A percentile compares a stretch with the other conserved stretches of the same genome.
phyloP scores from a whole-genome alignment of 1,284 basidiomycete species.

The Papiliotrema laurentii region DNA sequence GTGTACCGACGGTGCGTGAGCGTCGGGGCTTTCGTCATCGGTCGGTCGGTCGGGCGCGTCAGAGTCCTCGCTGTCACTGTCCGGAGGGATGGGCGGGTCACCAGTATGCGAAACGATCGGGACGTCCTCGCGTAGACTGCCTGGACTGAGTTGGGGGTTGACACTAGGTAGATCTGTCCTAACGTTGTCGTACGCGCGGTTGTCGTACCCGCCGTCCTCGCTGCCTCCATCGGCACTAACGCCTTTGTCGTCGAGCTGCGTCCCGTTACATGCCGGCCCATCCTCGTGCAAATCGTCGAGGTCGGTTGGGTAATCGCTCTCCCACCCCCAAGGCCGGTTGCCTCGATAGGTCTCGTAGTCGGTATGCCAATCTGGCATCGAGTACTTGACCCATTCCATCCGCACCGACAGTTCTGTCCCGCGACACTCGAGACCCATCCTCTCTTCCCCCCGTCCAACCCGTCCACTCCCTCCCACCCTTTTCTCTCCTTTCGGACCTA shows the following conservation, averaged over 20 bases:
- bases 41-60: not conserved
- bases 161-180: too few relatives aligned
- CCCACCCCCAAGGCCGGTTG: not conserved
- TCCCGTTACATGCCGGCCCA: too few relatives aligned
- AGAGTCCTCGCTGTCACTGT: not conserved
- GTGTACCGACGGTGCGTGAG: not conserved
- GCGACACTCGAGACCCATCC: not conserved
- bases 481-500: too few relatives aligned
- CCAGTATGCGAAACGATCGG: too few relatives aligned
- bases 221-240: too few relatives aligned
- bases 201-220: too few relatives aligned
- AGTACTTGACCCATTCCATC: conserved; percentile 10
- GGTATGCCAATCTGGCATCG: conserved; percentile 7
- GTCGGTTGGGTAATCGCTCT: not conserved
- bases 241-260: too few relatives aligned
- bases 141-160: too few relatives aligned
- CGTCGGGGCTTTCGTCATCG: not conserved
- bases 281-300: too few relatives aligned
- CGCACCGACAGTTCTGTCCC: conserved; percentile 1
- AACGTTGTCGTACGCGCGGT: too few relatives aligned
- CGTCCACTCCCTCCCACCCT: not conserved
- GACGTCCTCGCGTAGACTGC: too few relatives aligned
- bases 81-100: too few relatives aligned
- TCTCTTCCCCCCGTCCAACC: not conserved
- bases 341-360: not conserved